Base-by-base conservation (phyloP, 805 yeast genomes). In the Myxozyma geophila region DNA sequence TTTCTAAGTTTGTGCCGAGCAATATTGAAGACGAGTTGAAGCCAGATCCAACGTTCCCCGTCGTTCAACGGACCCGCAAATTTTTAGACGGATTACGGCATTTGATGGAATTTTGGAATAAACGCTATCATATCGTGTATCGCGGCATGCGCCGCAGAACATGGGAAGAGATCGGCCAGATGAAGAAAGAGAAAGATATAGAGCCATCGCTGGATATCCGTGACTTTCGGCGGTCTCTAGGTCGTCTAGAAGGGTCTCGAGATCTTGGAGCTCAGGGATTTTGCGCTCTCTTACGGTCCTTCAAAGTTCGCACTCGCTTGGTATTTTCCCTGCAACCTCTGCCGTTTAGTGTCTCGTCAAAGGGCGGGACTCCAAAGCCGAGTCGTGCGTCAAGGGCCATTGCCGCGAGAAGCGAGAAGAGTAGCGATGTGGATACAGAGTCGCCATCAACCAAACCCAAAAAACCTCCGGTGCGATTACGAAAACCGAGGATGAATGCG, bases 251-350 rank as follows among this genome's bases (percentile, higher is more conserved):
- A 17, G 99, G 98, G 0, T 84, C 90, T 1, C 75, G 89, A 40
- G 98, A 93, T 72, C 62, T 90, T 7, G 88, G 88, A 0, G 92
- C 95, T 0, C 97, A 90, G 71, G 98, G 97, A 0, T 92, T 90
- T 77, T 90, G 91, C 15, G 85, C 89, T 0, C 70, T 93, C 0
- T 74, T 91, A 50, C 77, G 98, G 67, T 80, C 95, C 1, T 75
- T 89, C 12, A 89, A 88, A 0, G 77, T 95, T 12, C 82, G 85
- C 48, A 86, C 93, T 0, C 79, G 99, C 51, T 76, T 95, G 35
- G 86, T 92, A 0, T 87, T 87, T 70, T 92, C 97, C 0, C 72
- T 92, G 39, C 99, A 95, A 73, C 95, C 97, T 0, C 92, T 97
- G 0, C 97, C 95, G 73, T 89, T 86, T 68, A 87, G 92, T 0